A percentile compares a stretch with the other conserved stretches of the same genome.
These are phyloP conservation scores for Marasmius fiardii DNA, from an alignment of 1,284 basidiomycete species.

Conservation along the genomic window DNA sequence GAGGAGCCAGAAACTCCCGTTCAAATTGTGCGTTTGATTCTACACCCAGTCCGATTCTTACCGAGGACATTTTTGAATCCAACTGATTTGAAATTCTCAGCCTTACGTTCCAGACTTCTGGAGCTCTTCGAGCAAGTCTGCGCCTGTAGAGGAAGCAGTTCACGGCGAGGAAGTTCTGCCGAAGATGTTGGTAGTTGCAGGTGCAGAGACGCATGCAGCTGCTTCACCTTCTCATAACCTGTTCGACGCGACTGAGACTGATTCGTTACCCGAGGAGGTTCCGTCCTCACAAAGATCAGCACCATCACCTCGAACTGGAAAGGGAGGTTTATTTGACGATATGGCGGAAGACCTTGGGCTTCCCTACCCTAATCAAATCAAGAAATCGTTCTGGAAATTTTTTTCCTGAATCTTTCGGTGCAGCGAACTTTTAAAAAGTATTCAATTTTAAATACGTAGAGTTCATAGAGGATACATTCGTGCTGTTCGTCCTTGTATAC, in stretches of 20 bases:
- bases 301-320: slow-evolving; percentile 5
- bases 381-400: slow-evolving; percentile 27
- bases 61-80: slow-evolving; percentile 9
- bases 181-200: slow-evolving; percentile 72
- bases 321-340: slow-evolving; percentile 39
- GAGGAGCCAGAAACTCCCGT: slow-evolving; percentile 40
- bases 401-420: slow-evolving; percentile 15
- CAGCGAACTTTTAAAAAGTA: background rate
- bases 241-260: slow-evolving; percentile 28
- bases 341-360: slow-evolving; percentile 42
- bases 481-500: background rate
- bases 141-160: slow-evolving; percentile 26
- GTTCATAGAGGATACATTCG: background rate
- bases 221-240: slow-evolving; percentile 67
- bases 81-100: slow-evolving; percentile 31
- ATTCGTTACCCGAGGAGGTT: slow-evolving; percentile 5
- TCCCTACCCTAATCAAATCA: slow-evolving; percentile 31
- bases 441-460: no score
- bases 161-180: slow-evolving; percentile 40
- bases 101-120: slow-evolving; percentile 74
- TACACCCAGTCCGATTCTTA: slow-evolving; percentile 7
- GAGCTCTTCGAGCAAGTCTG: slow-evolving; percentile 49
- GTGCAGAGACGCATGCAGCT: slow-evolving; percentile 56
- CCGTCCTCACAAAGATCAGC: background rate
- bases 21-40: slow-evolving; percentile 54